These are phyloP conservation scores for Rhizomucor miehei DNA, from an alignment of 371 early-diverging fungal species.

Conservation along the genomic window DNA sequence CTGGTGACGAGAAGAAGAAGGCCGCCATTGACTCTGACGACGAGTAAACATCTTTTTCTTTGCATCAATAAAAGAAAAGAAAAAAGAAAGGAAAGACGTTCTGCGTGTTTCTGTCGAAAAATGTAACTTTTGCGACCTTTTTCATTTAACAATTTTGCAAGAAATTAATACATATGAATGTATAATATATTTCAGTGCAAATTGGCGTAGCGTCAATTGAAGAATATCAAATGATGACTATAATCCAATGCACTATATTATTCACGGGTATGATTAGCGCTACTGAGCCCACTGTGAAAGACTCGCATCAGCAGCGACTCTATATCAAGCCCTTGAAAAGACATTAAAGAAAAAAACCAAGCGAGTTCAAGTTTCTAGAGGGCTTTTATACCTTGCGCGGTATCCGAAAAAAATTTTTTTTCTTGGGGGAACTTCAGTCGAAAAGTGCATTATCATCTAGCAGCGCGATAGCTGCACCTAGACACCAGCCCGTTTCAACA, in stretches of 20 bases:
- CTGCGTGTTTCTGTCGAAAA: slow-evolving; percentile 3
- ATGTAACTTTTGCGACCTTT: not conserved
- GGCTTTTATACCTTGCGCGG: too few relatives aligned
- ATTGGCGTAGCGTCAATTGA: slow-evolving; percentile 14
- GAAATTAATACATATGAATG: not conserved
- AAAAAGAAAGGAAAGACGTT: slow-evolving; percentile 3
- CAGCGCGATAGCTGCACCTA: slow-evolving; percentile 88
- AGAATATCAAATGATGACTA: slow-evolving; percentile 5
- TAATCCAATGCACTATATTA: slow-evolving; percentile 14
- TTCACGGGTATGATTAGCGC: slow-evolving; percentile 23
- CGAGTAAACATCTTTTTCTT: slow-evolving; percentile 16
- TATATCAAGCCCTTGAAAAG: slow-evolving; percentile 20
- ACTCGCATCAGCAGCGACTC: slow-evolving; percentile 19
- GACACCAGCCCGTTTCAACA: slow-evolving; percentile 95
- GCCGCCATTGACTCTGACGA: slow-evolving; percentile 30
- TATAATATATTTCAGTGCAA: slow-evolving; percentile 9
- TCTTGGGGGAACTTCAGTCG: too few relatives aligned
- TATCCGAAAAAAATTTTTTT: too few relatives aligned
- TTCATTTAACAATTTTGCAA: not conserved
- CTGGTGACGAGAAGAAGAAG: slow-evolving; percentile 68
- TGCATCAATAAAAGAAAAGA: not conserved
- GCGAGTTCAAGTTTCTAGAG: not conserved
- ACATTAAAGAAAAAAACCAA: slow-evolving; percentile 8
- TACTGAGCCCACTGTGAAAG: slow-evolving; percentile 18
- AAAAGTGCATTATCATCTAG: too few relatives aligned